Base-by-base conservation (phyloP, 2,329 filamentous ascomycete species). In the Septoria petroselini region DNA sequence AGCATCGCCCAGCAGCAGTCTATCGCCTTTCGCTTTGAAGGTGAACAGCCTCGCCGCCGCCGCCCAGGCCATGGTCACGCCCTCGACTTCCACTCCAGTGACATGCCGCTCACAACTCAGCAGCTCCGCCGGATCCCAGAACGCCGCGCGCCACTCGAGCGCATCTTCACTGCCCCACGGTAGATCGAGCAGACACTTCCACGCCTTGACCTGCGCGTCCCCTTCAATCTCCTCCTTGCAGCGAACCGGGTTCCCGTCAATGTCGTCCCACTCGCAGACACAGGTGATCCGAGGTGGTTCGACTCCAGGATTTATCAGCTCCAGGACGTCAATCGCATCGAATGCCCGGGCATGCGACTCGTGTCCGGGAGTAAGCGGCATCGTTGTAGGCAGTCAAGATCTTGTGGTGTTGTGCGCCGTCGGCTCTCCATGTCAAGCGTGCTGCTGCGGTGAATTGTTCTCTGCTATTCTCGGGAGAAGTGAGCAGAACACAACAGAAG, bases 11-110 rank as follows among this genome's bases (percentile, higher is more conserved):
- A 47, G 35, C 35, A 47, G n/a, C 19, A 39, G 43, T 19, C 15
- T 23, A 11, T 47, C 43, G 8, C 43, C 43, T 30, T 18, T 39
- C 8, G 23, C 23, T 25, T 40, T 47, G 18, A 19, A n/a, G 4
- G 43, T 37, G 27, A 39, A 34, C 17, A 47, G 9, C 35, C 25
- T 38, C 5, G 43, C 43, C 7, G 29, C 17, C 3, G 43, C 38
- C 15, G 43, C 43, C 43, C 43, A 47, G 15, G 33, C 43, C 43
- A 47, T 47, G 6, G 43, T 40, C 2, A 47, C 43, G 15, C 33
- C 19, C 8, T 47, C 21, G 3, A 47, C 23, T 9, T 47, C 33
- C 12, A 30, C 15, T 1, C 9, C 15, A 15, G 18, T 30, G 11
- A 15, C 27, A 37, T 47, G 43, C 21, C 25, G 21, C 4, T 34